Base-by-base conservation (phyloP, 2,329 filamentous ascomycete genomes). In the Sclerotinia sclerotiorum region DNA sequence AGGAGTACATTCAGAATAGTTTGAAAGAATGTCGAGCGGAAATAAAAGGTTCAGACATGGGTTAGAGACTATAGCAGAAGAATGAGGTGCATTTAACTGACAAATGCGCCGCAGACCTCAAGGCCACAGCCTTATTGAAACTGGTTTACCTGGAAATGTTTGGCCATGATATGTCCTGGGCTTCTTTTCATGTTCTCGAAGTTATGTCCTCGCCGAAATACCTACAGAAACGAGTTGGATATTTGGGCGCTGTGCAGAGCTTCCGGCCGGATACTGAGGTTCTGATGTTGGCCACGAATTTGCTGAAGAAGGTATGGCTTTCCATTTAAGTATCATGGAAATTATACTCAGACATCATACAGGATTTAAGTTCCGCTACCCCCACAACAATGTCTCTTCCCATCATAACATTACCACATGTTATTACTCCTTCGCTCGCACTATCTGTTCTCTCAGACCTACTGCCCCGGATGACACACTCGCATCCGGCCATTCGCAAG, bases 101-200 rank as follows among this genome's bases (percentile, higher is more conserved):
- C 70, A 57, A 24, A 51, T 52, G 65, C 49, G 49, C 44, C 35
- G 54, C 69, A 92, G 94, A 98, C 82, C 86, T 97, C 80, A 99
- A 99, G 84, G 94, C 95, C 27, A 98, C 93, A 46, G 95, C 95
- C 57, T 85, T 99, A 66, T 84, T 99, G 77, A 99, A 99, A 83
- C 86, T 99, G 75, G 90, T 97, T 65, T 99, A 99, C 79, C 87
- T 99, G 73, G 95, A 99, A 79, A 99, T 99, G 95, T 94, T 98
- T 74, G 95, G 95, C 19, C 92, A 98, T 79, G 95, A 98, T 80
- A 99, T 99, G 95, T 97, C 94, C 3, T 99, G 95, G 95, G 95
- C 95, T 5, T 94, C 94, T 17, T 99, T 99, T 81, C 92, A 99
- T 79, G 94, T 98, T 65, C 89, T 99, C 60, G 95, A 99, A 82